Conservation (phyloP, 2,329 filamentous ascomycete species). For the Neonectria faginata region DNA sequence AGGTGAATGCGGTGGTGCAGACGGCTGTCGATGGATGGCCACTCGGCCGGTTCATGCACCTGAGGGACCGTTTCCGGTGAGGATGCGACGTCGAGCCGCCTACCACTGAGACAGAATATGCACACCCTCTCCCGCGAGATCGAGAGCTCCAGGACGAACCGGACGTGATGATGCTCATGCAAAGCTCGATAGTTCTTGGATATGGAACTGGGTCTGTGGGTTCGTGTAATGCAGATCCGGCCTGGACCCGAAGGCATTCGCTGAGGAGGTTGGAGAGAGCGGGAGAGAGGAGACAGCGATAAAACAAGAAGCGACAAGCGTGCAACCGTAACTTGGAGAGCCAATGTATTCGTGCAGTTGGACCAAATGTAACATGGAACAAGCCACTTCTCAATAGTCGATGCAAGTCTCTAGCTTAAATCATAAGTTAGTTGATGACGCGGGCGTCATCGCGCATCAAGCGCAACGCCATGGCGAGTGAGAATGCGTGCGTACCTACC, state of each 20-base stretch:
- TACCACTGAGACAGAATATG: constrained; percentile 17
- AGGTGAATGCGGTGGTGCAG: constrained; percentile 14
- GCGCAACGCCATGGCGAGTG: not conserved
- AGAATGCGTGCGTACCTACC: constrained; percentile 4
- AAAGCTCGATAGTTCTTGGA: not conserved
- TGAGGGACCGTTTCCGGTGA: constrained; percentile 12
- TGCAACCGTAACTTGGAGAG: not conserved
- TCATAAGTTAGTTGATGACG: not conserved
- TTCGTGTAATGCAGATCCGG: constrained; percentile 3
- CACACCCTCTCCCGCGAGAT: constrained; percentile 11
- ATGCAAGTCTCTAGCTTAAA: not conserved
- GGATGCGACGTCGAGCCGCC: constrained; percentile 4
- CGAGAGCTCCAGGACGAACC: not conserved
- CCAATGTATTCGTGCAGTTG: too few species aligned
- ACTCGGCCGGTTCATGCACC: constrained; percentile 28
- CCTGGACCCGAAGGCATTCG: not conserved
- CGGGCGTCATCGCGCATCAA: not conserved
- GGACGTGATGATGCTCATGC: not conserved
- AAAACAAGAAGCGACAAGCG: not conserved
- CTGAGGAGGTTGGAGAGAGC: not conserved
- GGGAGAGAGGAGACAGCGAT: not conserved
- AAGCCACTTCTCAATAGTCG: not conserved
- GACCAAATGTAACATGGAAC: not conserved
- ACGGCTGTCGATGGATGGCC: constrained; percentile 20
- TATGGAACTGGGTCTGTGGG: not conserved